A percentile compares a stretch with the other conserved stretches of the same genome.
Evolutionary conservation across 441 rosid genomes (phyloP).

Genomic region (Breynia disticha): DNA sequence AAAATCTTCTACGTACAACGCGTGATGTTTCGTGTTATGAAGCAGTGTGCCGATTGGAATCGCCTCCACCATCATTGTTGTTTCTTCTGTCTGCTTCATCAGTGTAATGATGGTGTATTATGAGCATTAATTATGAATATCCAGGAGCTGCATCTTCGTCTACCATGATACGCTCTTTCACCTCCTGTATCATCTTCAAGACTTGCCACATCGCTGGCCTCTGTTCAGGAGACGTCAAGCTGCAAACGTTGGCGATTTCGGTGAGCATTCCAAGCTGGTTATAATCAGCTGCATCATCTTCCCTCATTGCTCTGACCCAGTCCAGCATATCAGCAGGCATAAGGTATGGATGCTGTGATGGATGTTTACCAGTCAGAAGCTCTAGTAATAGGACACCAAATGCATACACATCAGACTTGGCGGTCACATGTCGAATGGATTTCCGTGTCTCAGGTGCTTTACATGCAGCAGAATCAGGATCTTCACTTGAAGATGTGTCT

Average conservation of each 20-base stretch:
- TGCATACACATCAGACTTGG: conserved; percentile 69
- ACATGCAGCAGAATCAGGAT: conserved; percentile 37
- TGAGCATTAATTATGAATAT: conserved; percentile 9
- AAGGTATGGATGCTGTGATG: conserved; percentile 55
- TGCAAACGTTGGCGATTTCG: conserved; percentile 61
- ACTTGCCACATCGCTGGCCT: conserved; percentile 95
- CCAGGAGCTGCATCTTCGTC: conserved; percentile 36
- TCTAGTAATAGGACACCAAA: conserved; percentile 74
- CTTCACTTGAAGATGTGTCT: conserved; percentile 31
- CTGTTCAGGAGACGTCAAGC: conserved; percentile 61
- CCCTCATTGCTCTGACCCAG: conserved; percentile 60
- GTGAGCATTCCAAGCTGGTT: conserved; percentile 61
- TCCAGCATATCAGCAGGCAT: conserved; percentile 38
- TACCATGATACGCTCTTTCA: conserved; percentile 51
- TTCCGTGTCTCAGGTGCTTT: conserved; percentile 60
- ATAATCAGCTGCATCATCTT: conserved; percentile 39
- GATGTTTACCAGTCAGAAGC: conserved; percentile 68
- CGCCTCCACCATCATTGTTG: too few relatives aligned
- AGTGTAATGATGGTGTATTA: too few relatives aligned
- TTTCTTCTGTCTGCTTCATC: too few relatives aligned
- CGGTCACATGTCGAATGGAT: conserved; percentile 26
- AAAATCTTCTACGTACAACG: too few relatives aligned
- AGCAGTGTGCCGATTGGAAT: too few relatives aligned
- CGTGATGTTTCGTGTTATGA: too few relatives aligned
- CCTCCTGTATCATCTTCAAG: conserved; percentile 77